Percentiles rank a stretch among this genome's conserved stretches.
Evolutionary conservation across 2,329 filamentous ascomycete species (phyloP).

Genomic region (Ophiosphaerella herpotricha): DNA sequence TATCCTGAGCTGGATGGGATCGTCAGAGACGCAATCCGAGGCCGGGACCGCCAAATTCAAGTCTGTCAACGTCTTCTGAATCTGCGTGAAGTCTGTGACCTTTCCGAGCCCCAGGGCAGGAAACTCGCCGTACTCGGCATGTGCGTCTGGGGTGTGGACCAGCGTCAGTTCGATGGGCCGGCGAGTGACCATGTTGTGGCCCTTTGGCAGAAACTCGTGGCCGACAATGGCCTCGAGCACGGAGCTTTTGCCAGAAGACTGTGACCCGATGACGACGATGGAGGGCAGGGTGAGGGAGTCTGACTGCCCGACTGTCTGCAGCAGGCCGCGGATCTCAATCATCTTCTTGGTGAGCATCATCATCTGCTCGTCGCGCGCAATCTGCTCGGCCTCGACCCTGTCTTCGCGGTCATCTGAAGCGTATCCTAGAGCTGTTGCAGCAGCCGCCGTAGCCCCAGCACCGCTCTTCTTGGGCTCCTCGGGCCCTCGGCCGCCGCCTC

Average conservation of each 20-base stretch:
- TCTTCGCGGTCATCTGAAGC: conserved; percentile 71
- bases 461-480: conserved; percentile 57
- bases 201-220: conserved; percentile 96
- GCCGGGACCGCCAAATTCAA: conserved; percentile 92
- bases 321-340: conserved; percentile 95
- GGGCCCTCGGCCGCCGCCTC: conserved; percentile 45
- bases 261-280: conserved; percentile 98
- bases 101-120: conserved; percentile 87
- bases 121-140: conserved; percentile 93
- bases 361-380: conserved; percentile 94
- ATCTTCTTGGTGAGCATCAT: conserved; percentile 99
- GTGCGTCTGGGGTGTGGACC: conserved; percentile 87
- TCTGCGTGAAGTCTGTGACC: conserved; percentile 87
- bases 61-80: conserved; percentile 92
- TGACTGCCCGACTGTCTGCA: conserved; percentile 91
- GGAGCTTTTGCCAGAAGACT: conserved; percentile 97
- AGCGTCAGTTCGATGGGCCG: conserved; percentile 94
- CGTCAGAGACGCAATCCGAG: conserved; percentile 89
- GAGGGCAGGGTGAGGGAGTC: conserved; percentile 86
- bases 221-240: conserved; percentile 96
- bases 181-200: conserved; percentile 97
- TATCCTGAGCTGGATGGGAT: conserved; percentile 93
- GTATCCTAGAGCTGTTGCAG: conserved; percentile 79
- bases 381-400: conserved; percentile 66
- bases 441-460: conserved; percentile 63